These are phyloP conservation scores for Rosa multiflora DNA, from an alignment of 306 rosid genomes.

Conservation along the genomic window DNA sequence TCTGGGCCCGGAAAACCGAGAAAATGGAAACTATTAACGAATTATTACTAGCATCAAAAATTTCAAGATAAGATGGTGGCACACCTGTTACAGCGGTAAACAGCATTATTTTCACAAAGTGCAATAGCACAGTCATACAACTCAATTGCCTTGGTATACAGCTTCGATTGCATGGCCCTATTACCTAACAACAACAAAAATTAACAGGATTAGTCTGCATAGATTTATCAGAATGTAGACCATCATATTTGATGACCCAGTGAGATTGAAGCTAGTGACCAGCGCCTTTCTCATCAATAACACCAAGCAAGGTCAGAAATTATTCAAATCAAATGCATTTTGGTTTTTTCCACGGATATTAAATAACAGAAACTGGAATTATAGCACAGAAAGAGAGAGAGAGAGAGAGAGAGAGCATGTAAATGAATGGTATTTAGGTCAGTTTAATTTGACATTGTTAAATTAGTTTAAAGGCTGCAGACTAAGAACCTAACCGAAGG, in stretches of 20 bases:
- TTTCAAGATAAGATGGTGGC: conserved; percentile 19
- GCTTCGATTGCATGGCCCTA: conserved; percentile 71
- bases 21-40: background rate
- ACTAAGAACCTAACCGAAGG: conserved; percentile 20
- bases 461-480: background rate
- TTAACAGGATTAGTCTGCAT: conserved; percentile 14
- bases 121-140: conserved; percentile 77
- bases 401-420: background rate
- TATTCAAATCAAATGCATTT: background rate
- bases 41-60: background rate
- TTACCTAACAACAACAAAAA: conserved; percentile 60
- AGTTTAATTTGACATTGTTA: background rate
- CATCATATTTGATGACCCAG: background rate
- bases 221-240: conserved; percentile 17
- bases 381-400: background rate
- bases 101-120: conserved; percentile 64
- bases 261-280: background rate
- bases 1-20: background rate
- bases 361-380: no score
- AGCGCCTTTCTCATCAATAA: background rate
- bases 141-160: conserved; percentile 69
- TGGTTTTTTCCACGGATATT: background rate
- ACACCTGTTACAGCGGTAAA: conserved; percentile 95
- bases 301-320: background rate
- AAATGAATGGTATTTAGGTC: background rate